Conservation (phyloP, 306 rosid genomes). For the Lathyrus aphaca region DNA sequence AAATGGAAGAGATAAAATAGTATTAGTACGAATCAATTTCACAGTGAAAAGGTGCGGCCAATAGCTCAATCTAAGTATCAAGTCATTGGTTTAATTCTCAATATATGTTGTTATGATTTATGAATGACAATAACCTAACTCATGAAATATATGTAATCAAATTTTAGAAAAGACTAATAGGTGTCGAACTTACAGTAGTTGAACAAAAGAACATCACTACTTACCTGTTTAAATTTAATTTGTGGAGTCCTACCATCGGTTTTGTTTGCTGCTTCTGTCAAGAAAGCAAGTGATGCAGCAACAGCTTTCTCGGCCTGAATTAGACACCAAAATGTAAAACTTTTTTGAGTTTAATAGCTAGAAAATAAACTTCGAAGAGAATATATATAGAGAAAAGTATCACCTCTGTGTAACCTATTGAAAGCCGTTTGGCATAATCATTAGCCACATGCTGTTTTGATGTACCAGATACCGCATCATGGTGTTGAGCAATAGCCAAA, state of each 20-base stretch:
- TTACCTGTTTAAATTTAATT: constrained; percentile 70
- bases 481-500: constrained; percentile 88
- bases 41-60: constrained; percentile 3
- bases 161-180: too few species aligned
- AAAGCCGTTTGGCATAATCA: constrained; percentile 84
- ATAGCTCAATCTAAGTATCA: constrained; percentile 29
- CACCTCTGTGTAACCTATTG: constrained; percentile 78
- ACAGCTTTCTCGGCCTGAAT: constrained; percentile 75
- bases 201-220: constrained; percentile 20
- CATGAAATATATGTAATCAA: too few species aligned
- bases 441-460: constrained; percentile 76
- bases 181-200: too few species aligned
- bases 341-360: constrained; percentile 24
- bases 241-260: constrained; percentile 42
- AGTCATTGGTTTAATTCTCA: too few species aligned
- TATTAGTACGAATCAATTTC: too few species aligned
- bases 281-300: constrained; percentile 60
- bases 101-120: too few species aligned
- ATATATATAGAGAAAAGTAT: constrained; percentile 12
- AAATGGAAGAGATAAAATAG: too few species aligned
- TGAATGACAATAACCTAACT: too few species aligned
- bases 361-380: constrained; percentile 9
- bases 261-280: constrained; percentile 49
- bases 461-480: constrained; percentile 89
- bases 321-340: constrained; percentile 29